Conservation (phyloP, 805 yeast genomes). For the Starmerella geochares region DNA sequence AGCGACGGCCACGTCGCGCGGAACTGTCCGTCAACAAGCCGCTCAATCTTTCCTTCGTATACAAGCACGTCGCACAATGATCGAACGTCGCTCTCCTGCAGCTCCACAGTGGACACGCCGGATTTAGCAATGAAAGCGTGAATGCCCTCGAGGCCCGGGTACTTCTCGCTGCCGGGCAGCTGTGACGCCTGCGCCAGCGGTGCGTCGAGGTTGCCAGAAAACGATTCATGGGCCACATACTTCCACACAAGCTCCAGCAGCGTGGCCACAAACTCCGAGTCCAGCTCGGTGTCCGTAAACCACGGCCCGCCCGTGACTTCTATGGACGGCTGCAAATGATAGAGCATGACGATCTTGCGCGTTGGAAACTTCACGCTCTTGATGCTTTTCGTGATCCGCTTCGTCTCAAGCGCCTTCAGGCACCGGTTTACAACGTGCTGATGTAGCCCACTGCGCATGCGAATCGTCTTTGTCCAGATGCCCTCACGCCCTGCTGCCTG, state of each 20-base stretch:
- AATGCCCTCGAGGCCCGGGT: conserved; percentile 64
- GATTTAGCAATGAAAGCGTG: conserved; percentile 60
- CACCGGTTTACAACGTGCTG: conserved; percentile 83
- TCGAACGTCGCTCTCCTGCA: conserved; percentile 61
- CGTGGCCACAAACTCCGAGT: conserved; percentile 83
- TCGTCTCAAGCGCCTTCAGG: conserved; percentile 66
- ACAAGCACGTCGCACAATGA: conserved; percentile 79
- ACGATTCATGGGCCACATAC: conserved; percentile 63
- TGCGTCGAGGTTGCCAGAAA: conserved; percentile 44
- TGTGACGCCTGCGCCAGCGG: conserved; percentile 38
- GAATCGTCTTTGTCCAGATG: conserved; percentile 87
- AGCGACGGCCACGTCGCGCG: conserved; percentile 66
- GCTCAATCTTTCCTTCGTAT: conserved; percentile 76
- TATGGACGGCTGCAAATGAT: conserved; percentile 82
- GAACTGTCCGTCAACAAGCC: conserved; percentile 49
- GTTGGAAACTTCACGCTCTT: conserved; percentile 87
- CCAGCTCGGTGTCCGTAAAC: conserved; percentile 94
- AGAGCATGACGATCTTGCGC: conserved; percentile 90
- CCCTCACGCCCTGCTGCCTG: conserved; percentile 93
- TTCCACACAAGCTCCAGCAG: conserved; percentile 80
- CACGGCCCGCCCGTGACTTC: conserved; percentile 99
- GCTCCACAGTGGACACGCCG: conserved; percentile 72
- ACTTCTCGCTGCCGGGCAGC: conserved; percentile 50
- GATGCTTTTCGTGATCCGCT: conserved; percentile 75
- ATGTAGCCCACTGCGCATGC: conserved; percentile 77